phyloP scores from a whole-genome alignment of 257 asterid genomes.

The Sherardia arvensis region DNA sequence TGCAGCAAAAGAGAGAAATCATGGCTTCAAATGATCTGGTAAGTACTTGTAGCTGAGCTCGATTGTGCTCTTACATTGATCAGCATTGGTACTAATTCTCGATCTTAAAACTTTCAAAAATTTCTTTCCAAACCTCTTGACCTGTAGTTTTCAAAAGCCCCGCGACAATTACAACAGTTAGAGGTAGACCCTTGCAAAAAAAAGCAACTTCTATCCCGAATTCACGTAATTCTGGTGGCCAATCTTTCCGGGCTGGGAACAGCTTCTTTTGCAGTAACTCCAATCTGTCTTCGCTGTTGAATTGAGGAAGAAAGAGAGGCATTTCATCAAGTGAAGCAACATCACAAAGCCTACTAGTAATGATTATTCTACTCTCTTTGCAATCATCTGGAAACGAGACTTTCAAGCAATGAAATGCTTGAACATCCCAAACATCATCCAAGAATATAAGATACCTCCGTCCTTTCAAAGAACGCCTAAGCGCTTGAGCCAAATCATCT shows the following conservation, averaged over 20 bases:
- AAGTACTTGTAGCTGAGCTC: conserved; percentile 5
- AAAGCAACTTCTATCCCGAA: background rate
- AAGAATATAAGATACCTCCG: background rate
- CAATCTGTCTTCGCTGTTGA: background rate
- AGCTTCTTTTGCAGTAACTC: background rate
- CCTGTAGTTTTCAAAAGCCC: background rate
- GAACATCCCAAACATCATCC: background rate
- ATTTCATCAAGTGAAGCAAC: background rate
- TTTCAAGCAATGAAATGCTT: background rate
- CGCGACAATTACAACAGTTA: background rate
- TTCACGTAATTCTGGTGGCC: background rate
- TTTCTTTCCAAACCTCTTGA: background rate
- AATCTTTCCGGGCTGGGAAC: background rate
- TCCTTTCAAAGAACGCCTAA: background rate
- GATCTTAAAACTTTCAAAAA: background rate
- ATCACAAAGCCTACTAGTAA: background rate
- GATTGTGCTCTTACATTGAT: background rate
- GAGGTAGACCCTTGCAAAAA: background rate
- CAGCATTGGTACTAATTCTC: background rate
- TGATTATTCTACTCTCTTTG: background rate
- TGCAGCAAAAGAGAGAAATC: conserved; percentile 8
- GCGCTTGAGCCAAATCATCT: background rate
- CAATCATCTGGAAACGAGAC: background rate
- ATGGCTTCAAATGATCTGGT: conserved; percentile 2
- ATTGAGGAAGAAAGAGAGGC: background rate